Evolutionary conservation across 208 protist genomes (phyloP).

Genomic region (Acanthamoeba sp.): DNA sequence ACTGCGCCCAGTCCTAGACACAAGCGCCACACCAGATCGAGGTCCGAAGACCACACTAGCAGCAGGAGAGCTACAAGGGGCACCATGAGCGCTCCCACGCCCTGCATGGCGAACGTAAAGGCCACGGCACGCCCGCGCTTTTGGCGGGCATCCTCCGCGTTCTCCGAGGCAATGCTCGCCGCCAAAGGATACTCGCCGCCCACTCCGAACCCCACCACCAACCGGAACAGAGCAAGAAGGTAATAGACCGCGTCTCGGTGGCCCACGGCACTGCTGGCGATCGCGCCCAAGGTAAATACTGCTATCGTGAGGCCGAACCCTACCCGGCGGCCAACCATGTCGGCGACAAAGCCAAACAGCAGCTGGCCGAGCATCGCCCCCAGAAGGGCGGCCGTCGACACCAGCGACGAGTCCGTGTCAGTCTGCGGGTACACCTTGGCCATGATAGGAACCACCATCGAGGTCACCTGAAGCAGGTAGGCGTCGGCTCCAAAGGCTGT

Average conservation of each 20-base stretch:
- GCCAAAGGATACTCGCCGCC: conserved; percentile 83
- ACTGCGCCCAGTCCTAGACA: conserved; percentile 75
- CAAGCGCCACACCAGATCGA: conserved; percentile 77
- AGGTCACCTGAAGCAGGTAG: conserved; percentile 52
- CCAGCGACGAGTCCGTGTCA: conserved; percentile 21
- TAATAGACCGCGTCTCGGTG: not conserved
- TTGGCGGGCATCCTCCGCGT: not conserved
- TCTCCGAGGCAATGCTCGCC: conserved; percentile 77
- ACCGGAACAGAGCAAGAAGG: conserved; percentile 36
- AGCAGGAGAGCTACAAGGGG: conserved; percentile 49
- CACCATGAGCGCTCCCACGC: conserved; percentile 59
- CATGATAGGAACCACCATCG: conserved; percentile 44
- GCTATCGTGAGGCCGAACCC: conserved; percentile 57
- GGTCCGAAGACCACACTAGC: not conserved
- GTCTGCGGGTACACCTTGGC: conserved; percentile 1
- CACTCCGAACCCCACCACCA: conserved; percentile 78
- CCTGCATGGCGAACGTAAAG: conserved; percentile 79
- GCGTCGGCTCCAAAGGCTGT: conserved; percentile 23
- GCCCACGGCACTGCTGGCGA: conserved; percentile 24
- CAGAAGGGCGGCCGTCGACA: conserved; percentile 40
- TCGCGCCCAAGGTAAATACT: conserved; percentile 54
- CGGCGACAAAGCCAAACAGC: conserved; percentile 74
- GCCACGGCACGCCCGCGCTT: conserved; percentile 72
- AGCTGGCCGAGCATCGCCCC: conserved; percentile 76
- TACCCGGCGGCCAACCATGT: conserved; percentile 43